Evolutionary conservation across 768 basidiomycete genomes (phyloP).

Genomic region (Leucogyrophana mollusca): DNA sequence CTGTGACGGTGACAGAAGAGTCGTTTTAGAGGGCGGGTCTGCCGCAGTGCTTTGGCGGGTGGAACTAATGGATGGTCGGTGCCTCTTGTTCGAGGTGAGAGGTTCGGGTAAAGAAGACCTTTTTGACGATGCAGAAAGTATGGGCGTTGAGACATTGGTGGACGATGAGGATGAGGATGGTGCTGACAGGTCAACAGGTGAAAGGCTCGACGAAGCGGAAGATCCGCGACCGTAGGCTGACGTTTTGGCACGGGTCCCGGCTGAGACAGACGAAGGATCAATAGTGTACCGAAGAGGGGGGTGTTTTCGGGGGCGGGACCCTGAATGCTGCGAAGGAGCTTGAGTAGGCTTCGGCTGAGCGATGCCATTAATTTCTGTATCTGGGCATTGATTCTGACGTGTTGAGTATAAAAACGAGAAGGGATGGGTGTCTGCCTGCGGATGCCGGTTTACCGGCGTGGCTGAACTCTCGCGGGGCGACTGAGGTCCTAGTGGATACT

Average conservation of each 20-base stretch:
- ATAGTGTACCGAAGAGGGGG: conserved; percentile 17
- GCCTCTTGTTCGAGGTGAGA: conserved; percentile 32
- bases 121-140: conserved; percentile 15
- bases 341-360: conserved; percentile 6
- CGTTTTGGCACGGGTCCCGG: conserved; percentile 8
- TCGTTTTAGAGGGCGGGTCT: conserved; percentile 23
- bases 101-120: conserved; percentile 24
- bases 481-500: conserved; percentile 20
- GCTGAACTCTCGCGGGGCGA: conserved; percentile 10
- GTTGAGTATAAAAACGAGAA: conserved; percentile 16
- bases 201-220: conserved; percentile 24
- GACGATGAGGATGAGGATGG: conserved; percentile 13
- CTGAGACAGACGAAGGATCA: conserved; percentile 8
- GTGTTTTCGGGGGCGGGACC: conserved; percentile 8
- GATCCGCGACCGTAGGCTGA: conserved; percentile 16
- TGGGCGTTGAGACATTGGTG: conserved; percentile 7
- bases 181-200: conserved; percentile 18
- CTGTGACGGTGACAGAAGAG: conserved; percentile 75
- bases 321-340: conserved; percentile 4
- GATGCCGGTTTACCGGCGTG: conserved; percentile 10
- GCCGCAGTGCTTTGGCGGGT: conserved; percentile 9
- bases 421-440: conserved; percentile 17
- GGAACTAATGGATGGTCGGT: conserved; percentile 19
- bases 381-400: conserved; percentile 13
- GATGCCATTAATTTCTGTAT: conserved; percentile 8